Evolutionary conservation across 108 stramenopile genomes (phyloP), one percentile per base, ranked within the genome.

Genomic region (Skeletonema tropicum): DNA sequence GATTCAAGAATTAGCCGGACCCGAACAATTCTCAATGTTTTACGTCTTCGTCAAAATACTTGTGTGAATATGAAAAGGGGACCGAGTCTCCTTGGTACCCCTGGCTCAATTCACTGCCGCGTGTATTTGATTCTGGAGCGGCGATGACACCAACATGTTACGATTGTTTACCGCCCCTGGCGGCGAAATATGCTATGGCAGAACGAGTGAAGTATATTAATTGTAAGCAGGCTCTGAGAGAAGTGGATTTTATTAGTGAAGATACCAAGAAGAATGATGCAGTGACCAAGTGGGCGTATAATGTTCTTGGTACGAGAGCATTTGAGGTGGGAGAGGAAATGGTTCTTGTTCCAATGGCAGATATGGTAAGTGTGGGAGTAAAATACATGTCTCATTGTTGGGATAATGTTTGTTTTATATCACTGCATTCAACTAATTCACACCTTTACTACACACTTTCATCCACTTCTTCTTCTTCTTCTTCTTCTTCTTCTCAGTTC

Each of bases 301-400:
- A 76, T 78, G 66, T 85, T 29, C 61, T 77, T n/a, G 59, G 33
- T 8, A 81, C 75, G 1, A 70, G 79, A 13, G 49, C 46, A 52
- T 42, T 60, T 46, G 66, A 65, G 48, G 61, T 57, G 13, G 57
- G 31, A 19, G 60, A 76, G 15, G 83, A 84, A 30, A 76, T 71
- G 45, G 42, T 76, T 13, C 80, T 88, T 41, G 79, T 83, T 58
- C 87, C 87, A 39, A 73, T 88, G 78, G 87, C 66, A 4, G 87
- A 88, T 68, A 84, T 84, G 85, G 76, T 77, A 64, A 73, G 73
- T 26, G 38, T 2, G 26, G 26, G 2, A 1, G 1, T 29, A 17
- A 23, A 25, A 7, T 10, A 1, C 5, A 48, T 33, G n/a, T 23
- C 60, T 60, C 14, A 41, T 71, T 29, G 39, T 12, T 23, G 8